Base-by-base conservation (phyloP, 768 basidiomycete genomes). In the Steccherinum ochraceum region DNA sequence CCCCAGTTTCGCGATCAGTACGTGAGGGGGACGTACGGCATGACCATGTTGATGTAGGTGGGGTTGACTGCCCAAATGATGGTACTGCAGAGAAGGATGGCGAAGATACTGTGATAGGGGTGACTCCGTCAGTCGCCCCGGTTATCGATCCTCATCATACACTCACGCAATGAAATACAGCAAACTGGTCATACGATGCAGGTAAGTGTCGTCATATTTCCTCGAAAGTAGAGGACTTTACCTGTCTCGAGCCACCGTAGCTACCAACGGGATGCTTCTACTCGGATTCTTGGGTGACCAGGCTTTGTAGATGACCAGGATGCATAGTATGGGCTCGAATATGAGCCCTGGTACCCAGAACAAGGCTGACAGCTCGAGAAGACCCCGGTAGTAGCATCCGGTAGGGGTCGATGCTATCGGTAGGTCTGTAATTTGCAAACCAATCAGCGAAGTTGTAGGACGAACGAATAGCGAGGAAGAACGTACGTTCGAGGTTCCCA, bases 261-360 rank as follows among this genome's bases (percentile, higher is more conserved):
- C 43, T 3, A 56, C 52, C 24, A 45, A 53, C 23, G 26, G 54
- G 20, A 45, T 45, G 19, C 45, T 24, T 40, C 46, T 42, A 50
- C 5, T 27, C 48, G 4, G 47, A 24, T 12, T 40, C 21, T 19
- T 25, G 24, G 3, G 45, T 18, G 16, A 42, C 47, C 59, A 49
- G 3, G 60, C 57, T 40, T 59, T 58, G 42, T 54, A 54, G 12
- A 58, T 45, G 18, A 64, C 63, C n/a, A 64, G 51, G 12, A 24
- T 41, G 19, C 53, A 63, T 30, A 63, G 52, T 25, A 64, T 52
- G 2, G 63, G 61, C 25, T 64, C 63, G 2, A 57, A 53, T n/a
- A 63, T 43, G 4, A 64, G 47, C 3, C 55, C 60, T 35, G 63
- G 61, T 4, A 57, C 52, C 60, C 61, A 64, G 47, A 64, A 61